Evolutionary conservation across 768 basidiomycete species (phyloP).

Genomic region (Paxillus involutus): DNA sequence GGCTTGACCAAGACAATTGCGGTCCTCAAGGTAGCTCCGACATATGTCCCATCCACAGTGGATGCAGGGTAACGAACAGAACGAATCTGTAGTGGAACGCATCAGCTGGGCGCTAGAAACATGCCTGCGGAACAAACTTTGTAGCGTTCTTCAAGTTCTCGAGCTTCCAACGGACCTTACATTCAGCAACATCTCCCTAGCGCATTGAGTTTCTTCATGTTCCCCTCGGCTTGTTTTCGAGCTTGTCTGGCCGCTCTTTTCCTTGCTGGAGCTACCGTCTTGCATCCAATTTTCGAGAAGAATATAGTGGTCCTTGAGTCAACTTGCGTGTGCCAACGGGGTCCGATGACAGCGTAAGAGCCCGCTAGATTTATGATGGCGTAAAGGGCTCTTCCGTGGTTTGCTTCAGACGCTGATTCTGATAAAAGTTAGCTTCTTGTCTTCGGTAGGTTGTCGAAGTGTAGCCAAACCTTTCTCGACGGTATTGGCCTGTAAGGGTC

Average conservation of each 20-base stretch:
- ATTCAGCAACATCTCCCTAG: too few species aligned
- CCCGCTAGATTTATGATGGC: slow-evolving; percentile 55
- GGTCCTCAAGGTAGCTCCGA: too few species aligned
- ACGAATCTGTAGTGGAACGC: too few species aligned
- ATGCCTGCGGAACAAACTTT: too few species aligned
- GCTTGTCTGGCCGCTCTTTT: slow-evolving; percentile 47
- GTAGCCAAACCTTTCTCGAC: slow-evolving; percentile 14
- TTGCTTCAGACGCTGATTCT: slow-evolving; percentile 37
- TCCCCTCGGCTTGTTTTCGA: slow-evolving; percentile 42
- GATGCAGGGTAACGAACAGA: too few species aligned
- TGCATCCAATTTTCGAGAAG: slow-evolving; percentile 67
- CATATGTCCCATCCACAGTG: too few species aligned
- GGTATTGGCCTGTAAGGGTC: slow-evolving; percentile 23
- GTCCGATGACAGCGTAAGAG: slow-evolving; percentile 55
- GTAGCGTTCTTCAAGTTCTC: too few species aligned
- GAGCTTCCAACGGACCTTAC: too few species aligned
- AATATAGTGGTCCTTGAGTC: slow-evolving; percentile 67
- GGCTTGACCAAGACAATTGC: too few species aligned
- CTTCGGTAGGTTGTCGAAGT: background rate
- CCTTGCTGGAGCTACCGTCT: slow-evolving; percentile 54
- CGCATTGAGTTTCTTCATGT: slow-evolving; percentile 44
- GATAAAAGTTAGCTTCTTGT: slow-evolving; percentile 13
- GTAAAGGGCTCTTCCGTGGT: slow-evolving; percentile 51
- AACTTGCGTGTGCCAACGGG: slow-evolving; percentile 55
- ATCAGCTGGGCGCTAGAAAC: too few species aligned